Evolutionary conservation across 140 eudicot species (phyloP).

Genomic region (Senecio squalidus): DNA sequence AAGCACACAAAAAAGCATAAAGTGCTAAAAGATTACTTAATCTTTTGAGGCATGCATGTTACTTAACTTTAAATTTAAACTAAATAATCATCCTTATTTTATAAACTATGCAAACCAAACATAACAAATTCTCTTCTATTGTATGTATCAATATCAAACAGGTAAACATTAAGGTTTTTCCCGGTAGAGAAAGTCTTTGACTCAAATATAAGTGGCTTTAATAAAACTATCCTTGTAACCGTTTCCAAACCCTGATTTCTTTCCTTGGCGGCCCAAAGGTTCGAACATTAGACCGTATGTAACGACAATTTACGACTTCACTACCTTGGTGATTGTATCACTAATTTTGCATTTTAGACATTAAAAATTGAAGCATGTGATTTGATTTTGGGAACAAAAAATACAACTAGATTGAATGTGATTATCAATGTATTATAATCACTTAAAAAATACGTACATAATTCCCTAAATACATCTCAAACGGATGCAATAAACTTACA

Average conservation of each 20-base stretch:
- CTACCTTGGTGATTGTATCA: background rate
- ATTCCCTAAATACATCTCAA: constrained; percentile 23
- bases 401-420: background rate
- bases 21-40: background rate
- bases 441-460: constrained; percentile 1
- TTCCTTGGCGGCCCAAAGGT: too few species aligned
- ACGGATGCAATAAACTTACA: constrained; percentile 22
- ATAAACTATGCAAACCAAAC: background rate
- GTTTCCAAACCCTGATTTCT: too few species aligned
- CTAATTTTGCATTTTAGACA: background rate
- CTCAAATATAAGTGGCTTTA: too few species aligned
- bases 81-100: background rate
- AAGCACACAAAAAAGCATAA: constrained; percentile 14
- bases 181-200: too few species aligned
- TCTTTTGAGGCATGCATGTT: constrained; percentile 18
- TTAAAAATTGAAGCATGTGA: background rate
- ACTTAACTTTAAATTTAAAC: background rate
- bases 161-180: too few species aligned
- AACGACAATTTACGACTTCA: too few species aligned
- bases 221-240: too few species aligned
- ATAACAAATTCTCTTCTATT: too few species aligned
- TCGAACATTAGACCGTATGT: too few species aligned
- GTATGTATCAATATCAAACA: too few species aligned
- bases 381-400: constrained; percentile 20
- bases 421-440: background rate